Evolutionary conservation across 2,329 filamentous ascomycete species (phyloP).

Genomic region (Colletotrichum tanaceti): DNA sequence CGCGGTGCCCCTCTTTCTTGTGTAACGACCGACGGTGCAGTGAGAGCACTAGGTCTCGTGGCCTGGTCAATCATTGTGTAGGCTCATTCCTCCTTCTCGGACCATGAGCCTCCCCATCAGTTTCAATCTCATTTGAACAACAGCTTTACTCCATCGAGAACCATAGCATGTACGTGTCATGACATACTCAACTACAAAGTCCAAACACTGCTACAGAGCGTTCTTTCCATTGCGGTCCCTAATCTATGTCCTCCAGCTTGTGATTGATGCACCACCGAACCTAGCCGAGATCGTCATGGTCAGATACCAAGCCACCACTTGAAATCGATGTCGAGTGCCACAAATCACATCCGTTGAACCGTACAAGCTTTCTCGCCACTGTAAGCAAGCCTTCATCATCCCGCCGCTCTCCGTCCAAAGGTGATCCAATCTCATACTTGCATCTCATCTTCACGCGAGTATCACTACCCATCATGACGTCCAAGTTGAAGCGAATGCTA

Average conservation of each 20-base stretch:
- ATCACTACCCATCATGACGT: slow-evolving; percentile 14
- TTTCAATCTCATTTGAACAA: slow-evolving; percentile 5
- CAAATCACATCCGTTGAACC: slow-evolving; percentile 16
- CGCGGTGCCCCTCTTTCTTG: slow-evolving; percentile 26
- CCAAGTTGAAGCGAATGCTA: slow-evolving; percentile 29
- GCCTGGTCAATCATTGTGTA: not conserved
- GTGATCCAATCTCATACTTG: slow-evolving; percentile 7
- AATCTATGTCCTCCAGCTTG: not conserved
- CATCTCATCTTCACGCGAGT: not conserved
- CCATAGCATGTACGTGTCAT: not conserved
- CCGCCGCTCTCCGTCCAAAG: slow-evolving; percentile 4
- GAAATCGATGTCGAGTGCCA: slow-evolving; percentile 28
- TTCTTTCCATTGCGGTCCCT: not conserved
- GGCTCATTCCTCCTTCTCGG: slow-evolving; percentile 15
- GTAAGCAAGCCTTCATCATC: not conserved
- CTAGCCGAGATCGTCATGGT: slow-evolving; percentile 15
- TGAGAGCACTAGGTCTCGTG: slow-evolving; percentile 9
- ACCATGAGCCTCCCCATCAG: not conserved
- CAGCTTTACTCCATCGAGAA: not conserved
- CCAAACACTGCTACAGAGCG: not conserved
- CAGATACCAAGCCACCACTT: slow-evolving; percentile 31
- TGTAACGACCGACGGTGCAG: slow-evolving; percentile 21
- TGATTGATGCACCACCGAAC: slow-evolving; percentile 7
- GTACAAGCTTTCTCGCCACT: slow-evolving; percentile 9
- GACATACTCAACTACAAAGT: not conserved